Conservation (phyloP, 2,329 filamentous ascomycete species). For the Ceratocystis variospora region DNA sequence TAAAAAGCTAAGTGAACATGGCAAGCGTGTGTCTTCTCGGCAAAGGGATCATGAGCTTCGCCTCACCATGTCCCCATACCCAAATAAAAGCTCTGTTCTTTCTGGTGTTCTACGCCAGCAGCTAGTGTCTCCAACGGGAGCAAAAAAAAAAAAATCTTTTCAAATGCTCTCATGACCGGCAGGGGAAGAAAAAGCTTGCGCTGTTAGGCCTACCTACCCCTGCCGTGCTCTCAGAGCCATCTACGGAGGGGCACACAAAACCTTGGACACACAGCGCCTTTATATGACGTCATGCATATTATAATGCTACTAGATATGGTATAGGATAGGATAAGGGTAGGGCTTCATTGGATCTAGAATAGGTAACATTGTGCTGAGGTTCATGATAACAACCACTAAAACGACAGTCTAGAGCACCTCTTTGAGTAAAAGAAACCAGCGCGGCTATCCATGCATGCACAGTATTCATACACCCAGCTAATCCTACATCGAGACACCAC, state of each 20-base stretch:
- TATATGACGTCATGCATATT: not conserved
- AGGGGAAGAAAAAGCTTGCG: not conserved
- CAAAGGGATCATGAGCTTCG: not conserved
- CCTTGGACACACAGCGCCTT: not conserved
- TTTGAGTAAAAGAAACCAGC: not conserved
- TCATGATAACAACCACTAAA: not conserved
- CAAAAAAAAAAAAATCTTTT: no score
- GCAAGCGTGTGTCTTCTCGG: constrained; percentile 8
- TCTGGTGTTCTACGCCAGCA: not conserved
- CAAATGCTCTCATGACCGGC: not conserved
- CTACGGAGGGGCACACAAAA: not conserved
- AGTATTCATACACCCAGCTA: not conserved
- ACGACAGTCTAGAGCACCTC: not conserved
- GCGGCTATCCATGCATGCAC: not conserved
- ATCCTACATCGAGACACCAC: not conserved
- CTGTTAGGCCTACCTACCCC: not conserved
- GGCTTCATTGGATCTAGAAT: not conserved
- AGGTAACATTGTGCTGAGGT: not conserved
- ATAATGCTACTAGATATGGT: not conserved
- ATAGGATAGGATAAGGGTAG: constrained; percentile 4
- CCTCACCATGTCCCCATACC: not conserved
- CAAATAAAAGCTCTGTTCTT: not conserved
- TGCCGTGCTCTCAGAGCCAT: not conserved
- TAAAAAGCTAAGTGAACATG: not conserved
- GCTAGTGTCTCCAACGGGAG: not conserved